Evolutionary conservation across 2,329 filamentous ascomycete genomes (phyloP), one percentile per base, ranked within the genome.

Genomic region (Simplicillium sp.): DNA sequence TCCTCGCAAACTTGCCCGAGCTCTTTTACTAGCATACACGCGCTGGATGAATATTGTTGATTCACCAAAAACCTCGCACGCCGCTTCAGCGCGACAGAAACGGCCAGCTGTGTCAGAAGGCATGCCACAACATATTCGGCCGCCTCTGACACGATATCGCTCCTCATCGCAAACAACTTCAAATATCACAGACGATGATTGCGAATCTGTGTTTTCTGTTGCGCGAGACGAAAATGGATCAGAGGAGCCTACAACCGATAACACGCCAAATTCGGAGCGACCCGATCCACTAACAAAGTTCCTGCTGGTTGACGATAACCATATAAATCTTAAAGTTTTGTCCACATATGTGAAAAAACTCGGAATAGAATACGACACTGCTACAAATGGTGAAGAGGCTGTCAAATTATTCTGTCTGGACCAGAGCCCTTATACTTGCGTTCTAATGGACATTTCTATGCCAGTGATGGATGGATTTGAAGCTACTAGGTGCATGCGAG

Each of bases 391-490:
- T 1, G 45, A 57, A 13, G 53, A 65, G 38, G 61, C 61, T 0
- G 40, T 63, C 3, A 51, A 58, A 15, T 49, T 48, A 0, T 65
- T 55, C 29, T 47, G 43, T n/a, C 29, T 45, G 1, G 44, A 49
- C 2, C 51, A 52, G 0, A 46, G 46, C 0, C 39, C 50, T 1
- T 64, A 51, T 17, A 44, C 43, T 1, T 60, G 55, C 38, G 45
- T 67, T 1, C 46, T 67, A 4, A 67, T 65, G 50, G 74, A 78
- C 46, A 68, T 77, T 2, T 74, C 66, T 40, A 78, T 79, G 75
- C 75, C 75, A 0, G 55, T 76, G 3, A 69, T 78, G 50, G 68
- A 78, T 44, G 71, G 71, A 0, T 63, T 74, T 3, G 68, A 68
- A 13, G 66, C 20, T 25, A 25, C 68, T 0, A 56, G 66, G 1